These are phyloP conservation scores for Triticum timopheevii DNA, from an alignment of 176 grass and related monocot genomes.

Conservation along the genomic window DNA sequence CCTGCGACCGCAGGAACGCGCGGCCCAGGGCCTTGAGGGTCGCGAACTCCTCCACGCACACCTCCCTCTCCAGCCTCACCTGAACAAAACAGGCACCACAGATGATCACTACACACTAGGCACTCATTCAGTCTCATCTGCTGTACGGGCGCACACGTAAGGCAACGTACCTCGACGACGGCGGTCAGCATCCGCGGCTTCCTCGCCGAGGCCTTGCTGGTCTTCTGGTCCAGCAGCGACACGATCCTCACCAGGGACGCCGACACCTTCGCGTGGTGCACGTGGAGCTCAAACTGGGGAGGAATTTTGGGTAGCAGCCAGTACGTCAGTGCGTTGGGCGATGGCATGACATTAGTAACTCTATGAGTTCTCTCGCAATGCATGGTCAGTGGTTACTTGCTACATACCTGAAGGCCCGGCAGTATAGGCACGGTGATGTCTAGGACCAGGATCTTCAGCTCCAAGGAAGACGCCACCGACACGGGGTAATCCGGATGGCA, in stretches of 20 bases:
- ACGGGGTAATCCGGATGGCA: constrained; percentile 83
- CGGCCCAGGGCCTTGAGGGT: constrained; percentile 63
- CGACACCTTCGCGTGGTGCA: constrained; percentile 69
- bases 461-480: constrained; percentile 47
- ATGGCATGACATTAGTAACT: not conserved
- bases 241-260: constrained; percentile 61
- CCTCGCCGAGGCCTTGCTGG: constrained; percentile 51
- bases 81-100: constrained; percentile 3
- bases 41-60: constrained; percentile 69
- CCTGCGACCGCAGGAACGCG: constrained; percentile 59
- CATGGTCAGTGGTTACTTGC: not conserved
- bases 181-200: constrained; percentile 63
- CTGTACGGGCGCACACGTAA: not conserved
- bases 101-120: too few relatives aligned
- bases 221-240: constrained; percentile 72
- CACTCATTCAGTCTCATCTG: not conserved
- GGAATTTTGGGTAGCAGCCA: not conserved
- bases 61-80: constrained; percentile 62
- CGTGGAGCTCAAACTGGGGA: constrained; percentile 71
- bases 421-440: constrained; percentile 56
- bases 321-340: not conserved
- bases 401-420: constrained; percentile 61
- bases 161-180: constrained; percentile 41
- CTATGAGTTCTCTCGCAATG: not conserved
- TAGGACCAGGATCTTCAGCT: constrained; percentile 87